Percentiles rank a stretch among this genome's conserved stretches.
phyloP scores from a whole-genome alignment of 179 eudicot species.

The Beta lomatogona region DNA sequence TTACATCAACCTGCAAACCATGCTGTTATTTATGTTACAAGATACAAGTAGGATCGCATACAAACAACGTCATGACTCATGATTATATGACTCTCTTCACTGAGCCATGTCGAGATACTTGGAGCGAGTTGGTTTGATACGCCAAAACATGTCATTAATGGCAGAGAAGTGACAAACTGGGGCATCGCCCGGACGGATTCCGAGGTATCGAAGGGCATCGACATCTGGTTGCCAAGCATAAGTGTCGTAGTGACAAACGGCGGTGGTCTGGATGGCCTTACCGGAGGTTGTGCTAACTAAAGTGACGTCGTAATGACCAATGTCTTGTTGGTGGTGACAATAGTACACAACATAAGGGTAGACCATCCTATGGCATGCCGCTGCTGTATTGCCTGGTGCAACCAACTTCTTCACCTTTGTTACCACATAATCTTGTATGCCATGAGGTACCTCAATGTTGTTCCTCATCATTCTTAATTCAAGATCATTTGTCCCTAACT shows the following conservation, averaged over 20 bases:
- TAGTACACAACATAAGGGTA: constrained; percentile 14
- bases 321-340: constrained; percentile 20
- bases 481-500: neutral
- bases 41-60: neutral
- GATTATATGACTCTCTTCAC: neutral
- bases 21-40: neutral
- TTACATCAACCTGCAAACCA: neutral
- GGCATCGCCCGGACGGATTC: constrained; percentile 8
- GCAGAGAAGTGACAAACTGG: constrained; percentile 15
- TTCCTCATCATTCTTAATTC: constrained; percentile 1
- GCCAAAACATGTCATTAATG: constrained; percentile 17
- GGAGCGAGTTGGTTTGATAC: neutral
- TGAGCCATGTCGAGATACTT: neutral
- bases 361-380: constrained; percentile 14
- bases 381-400: neutral
- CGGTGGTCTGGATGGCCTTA: neutral
- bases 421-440: constrained; percentile 6
- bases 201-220: neutral
- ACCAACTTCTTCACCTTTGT: neutral
- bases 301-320: constrained; percentile 6
- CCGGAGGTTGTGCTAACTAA: neutral
- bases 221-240: neutral
- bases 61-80: neutral
- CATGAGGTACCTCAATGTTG: neutral
- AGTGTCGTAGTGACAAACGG: constrained; percentile 12